These are phyloP conservation scores for Chalciporus piperatus DNA, from an alignment of 768 basidiomycete genomes.

Conservation along the genomic window DNA sequence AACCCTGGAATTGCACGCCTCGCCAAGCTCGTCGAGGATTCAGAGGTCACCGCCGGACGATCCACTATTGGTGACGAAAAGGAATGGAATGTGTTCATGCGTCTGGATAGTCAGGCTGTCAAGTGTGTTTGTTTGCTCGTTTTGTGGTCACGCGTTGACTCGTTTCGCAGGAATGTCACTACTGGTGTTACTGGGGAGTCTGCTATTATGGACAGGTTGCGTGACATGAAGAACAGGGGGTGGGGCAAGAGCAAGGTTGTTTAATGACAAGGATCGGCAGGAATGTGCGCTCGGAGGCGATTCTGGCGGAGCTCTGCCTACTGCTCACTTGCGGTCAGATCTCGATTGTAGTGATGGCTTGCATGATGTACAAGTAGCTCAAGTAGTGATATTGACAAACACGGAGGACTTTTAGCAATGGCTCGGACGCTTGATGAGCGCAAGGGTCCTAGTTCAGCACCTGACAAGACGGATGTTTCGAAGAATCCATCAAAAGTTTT, in stretches of 20 bases:
- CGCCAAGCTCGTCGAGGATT: slow-evolving; percentile 49
- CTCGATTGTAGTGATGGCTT: neutral
- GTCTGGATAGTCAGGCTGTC: slow-evolving; percentile 60
- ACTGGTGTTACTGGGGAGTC: slow-evolving; percentile 43
- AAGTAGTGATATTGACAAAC: neutral
- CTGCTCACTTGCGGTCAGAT: slow-evolving; percentile 3
- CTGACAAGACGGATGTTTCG: neutral
- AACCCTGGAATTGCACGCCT: slow-evolving; percentile 64
- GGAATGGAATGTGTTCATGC: slow-evolving; percentile 95
- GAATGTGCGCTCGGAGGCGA: no score
- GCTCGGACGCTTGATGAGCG: no score
- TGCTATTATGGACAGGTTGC: slow-evolving; percentile 67
- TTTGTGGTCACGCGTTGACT: neutral
- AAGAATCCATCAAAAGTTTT: neutral
- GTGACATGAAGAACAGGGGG: slow-evolving; percentile 83
- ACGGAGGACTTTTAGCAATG: neutral
- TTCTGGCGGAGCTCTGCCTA: neutral
- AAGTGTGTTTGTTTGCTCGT: slow-evolving; percentile 42
- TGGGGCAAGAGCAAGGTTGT: no score
- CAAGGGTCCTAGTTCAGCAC: neutral
- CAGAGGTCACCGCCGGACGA: slow-evolving; percentile 69
- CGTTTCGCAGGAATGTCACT: slow-evolving; percentile 44
- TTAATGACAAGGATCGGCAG: no score
- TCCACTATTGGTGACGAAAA: slow-evolving; percentile 94
- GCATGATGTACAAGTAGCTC: no score